Evolutionary conservation across 2,329 filamentous ascomycete species (phyloP).

Genomic region (Colletotrichum sp.): DNA sequence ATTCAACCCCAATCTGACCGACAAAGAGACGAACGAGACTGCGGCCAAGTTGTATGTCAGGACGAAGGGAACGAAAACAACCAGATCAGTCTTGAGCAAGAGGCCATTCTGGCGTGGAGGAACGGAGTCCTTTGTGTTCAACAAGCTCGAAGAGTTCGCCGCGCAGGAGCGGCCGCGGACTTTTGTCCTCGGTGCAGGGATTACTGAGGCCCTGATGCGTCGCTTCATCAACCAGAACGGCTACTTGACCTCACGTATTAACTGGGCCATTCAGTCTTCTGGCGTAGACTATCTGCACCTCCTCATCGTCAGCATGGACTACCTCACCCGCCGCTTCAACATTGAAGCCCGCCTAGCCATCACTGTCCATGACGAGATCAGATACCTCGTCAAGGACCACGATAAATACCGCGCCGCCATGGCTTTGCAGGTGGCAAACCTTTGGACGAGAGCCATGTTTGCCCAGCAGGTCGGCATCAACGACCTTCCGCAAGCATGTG

Average conservation of each 20-base stretch:
- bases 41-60: constrained; percentile 83
- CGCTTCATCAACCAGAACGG: constrained; percentile 87
- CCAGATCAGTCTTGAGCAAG: constrained; percentile 72
- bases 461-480: constrained; percentile 95
- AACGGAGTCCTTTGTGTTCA: constrained; percentile 97
- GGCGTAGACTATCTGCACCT: constrained; percentile 97
- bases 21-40: constrained; percentile 76
- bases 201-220: constrained; percentile 92
- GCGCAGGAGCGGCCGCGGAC: constrained; percentile 91
- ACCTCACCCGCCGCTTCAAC: constrained; percentile 83
- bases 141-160: constrained; percentile 96
- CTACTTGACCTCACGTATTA: constrained; percentile 95
- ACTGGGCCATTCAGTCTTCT: constrained; percentile 98
- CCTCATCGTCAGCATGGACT: constrained; percentile 93
- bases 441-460: constrained; percentile 99
- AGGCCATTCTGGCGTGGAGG: constrained; percentile 92
- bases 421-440: constrained; percentile 90
- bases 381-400: constrained; percentile 84
- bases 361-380: constrained; percentile 96
- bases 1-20: constrained; percentile 86
- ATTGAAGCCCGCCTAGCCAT: constrained; percentile 86
- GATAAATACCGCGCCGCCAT: constrained; percentile 91
- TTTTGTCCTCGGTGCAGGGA: constrained; percentile 90
- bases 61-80: constrained; percentile 90
- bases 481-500: constrained; percentile 91